A percentile compares a stretch with the other conserved stretches of the same genome.
phyloP scores from a whole-genome alignment of 768 basidiomycete genomes.

The Trametes maxima region DNA sequence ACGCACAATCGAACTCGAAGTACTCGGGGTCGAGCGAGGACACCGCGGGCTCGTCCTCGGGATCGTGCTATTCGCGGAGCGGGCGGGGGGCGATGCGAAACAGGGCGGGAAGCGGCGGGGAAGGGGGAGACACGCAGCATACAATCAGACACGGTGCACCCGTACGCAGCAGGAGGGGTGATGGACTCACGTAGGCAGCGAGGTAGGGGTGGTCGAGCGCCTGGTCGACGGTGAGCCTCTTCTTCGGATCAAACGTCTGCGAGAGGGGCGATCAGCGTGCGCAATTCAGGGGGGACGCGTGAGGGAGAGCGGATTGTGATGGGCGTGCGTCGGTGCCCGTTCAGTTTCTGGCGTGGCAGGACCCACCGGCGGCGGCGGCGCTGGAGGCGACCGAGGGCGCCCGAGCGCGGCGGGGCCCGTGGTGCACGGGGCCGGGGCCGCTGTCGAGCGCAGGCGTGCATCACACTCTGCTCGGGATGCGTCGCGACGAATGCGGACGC shows the following conservation, averaged over 20 bases:
- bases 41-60: slow-evolving; percentile 87
- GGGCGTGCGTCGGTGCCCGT: too few relatives aligned
- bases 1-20: slow-evolving; percentile 87
- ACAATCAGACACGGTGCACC: background rate
- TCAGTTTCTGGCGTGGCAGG: too few relatives aligned
- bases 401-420: too few relatives aligned
- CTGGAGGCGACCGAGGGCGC: background rate
- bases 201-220: slow-evolving; percentile 85
- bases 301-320: background rate
- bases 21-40: slow-evolving; percentile 79
- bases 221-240: slow-evolving; percentile 79
- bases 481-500: too few relatives aligned
- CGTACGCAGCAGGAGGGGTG: background rate
- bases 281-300: background rate
- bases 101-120: background rate
- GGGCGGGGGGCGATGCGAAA: background rate
- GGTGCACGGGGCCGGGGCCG: too few relatives aligned
- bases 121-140: background rate
- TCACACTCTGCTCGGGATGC: too few relatives aligned
- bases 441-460: too few relatives aligned
- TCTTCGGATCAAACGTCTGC: slow-evolving; percentile 87
- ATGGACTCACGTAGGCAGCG: slow-evolving; percentile 62
- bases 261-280: slow-evolving; percentile 12
- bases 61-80: slow-evolving; percentile 60
- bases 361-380: too few relatives aligned